Base-by-base conservation (phyloP, 2,329 filamentous ascomycete genomes). In the Phialocephala sp. region DNA sequence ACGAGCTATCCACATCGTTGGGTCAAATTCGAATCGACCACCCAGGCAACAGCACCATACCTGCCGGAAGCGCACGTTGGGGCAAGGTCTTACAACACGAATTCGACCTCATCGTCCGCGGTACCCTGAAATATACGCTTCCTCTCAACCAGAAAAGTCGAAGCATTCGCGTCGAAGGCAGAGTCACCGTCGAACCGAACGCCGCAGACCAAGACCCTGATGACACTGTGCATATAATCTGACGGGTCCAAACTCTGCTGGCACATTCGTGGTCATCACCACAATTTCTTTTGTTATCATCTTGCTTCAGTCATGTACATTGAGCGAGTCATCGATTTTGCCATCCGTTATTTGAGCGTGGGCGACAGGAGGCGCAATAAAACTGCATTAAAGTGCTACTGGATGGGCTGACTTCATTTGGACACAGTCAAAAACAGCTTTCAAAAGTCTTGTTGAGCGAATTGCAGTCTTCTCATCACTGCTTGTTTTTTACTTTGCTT, bases 71-170 rank as follows among this genome's bases (percentile, higher is more conserved):
- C 1, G 88, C 91, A 74, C 88, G 94, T 14, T 99, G 95, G 95
- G 93, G 97, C 76, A 87, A 89, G 66, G 94, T 98, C 56, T 83
- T 97, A 59, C 88, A 96, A 70, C 91, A 97, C 77, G 92, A 94
- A 54, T 99, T 98, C 72, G 93, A 97, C 71, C 84, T 99, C 58
- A 94, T 98, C 67, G 87, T 99, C 50, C 90, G 95, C 72, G 95
- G 95, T 24, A 91, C 95, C 15, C 83, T 99, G 71, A 93, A 94
- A 75, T 99, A 99, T 63, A 72, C 72, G n/a, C 80, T 90, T 39
- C 87, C 87, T 2, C 79, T 90, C 60, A 89, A 86, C 72, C 84
- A 86, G 70, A 84, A 83, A 62, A 77, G 87, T 43, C 81, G 86
- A 68, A 89, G 84, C 69, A 85, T 86, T 9, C 82, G 85, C 8